Conservation (phyloP, 2,329 filamentous ascomycete genomes). For the Penicillium sp. region DNA sequence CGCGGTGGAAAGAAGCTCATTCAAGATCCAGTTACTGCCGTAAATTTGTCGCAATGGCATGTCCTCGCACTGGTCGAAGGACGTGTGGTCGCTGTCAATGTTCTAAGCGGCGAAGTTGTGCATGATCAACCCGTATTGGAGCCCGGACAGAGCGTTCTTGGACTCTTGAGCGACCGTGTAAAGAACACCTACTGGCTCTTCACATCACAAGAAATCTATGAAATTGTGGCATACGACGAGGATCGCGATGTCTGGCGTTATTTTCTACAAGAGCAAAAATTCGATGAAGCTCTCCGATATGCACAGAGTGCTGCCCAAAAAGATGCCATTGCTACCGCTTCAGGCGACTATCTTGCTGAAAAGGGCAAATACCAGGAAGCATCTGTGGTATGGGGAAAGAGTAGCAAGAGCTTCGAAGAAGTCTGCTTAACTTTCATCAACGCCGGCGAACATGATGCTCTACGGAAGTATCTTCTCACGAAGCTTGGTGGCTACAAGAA, state of each 20-base stretch:
- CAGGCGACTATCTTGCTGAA: conserved; percentile 78
- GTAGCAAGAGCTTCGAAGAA: conserved; percentile 95
- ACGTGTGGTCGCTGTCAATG: conserved; percentile 78
- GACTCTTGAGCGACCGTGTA: conserved; percentile 80
- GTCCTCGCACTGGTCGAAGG: conserved; percentile 78
- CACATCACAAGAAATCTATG: conserved; percentile 84
- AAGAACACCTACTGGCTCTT: conserved; percentile 99
- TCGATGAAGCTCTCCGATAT: conserved; percentile 81
- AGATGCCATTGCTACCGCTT: conserved; percentile 86
- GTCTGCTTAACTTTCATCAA: conserved; percentile 90
- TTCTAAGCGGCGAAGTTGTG: conserved; percentile 77
- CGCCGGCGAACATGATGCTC: conserved; percentile 80
- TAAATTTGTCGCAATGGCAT: conserved; percentile 91
- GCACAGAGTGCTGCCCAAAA: conserved; percentile 76
- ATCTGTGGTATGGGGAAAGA: conserved; percentile 85
- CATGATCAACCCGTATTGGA: conserved; percentile 86
- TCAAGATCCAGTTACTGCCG: conserved; percentile 70
- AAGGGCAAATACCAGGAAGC: conserved; percentile 83
- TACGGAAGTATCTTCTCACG: conserved; percentile 82
- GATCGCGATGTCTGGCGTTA: conserved; percentile 93
- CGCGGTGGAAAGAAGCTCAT: conserved; percentile 62
- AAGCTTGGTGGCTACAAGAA: conserved; percentile 82
- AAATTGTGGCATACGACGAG: conserved; percentile 86
- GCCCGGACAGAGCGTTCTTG: conserved; percentile 72
- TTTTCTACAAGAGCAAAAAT: conserved; percentile 80